Base-by-base conservation (phyloP, 2,329 filamentous ascomycete genomes). In the Talaromyces amestolkiae region DNA sequence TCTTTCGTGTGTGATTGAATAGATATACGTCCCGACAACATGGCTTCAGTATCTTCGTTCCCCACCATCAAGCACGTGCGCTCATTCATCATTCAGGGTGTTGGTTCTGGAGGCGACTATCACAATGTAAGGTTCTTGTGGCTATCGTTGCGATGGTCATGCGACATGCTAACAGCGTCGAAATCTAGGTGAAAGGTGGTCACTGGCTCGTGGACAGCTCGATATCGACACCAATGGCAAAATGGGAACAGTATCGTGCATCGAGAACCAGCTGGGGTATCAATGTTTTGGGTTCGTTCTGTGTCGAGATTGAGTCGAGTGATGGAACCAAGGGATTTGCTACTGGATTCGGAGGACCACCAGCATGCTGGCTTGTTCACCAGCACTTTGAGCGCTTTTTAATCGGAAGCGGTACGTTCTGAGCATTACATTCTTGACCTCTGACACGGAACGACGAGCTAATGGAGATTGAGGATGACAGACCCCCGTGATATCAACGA, bases 261-360 rank as follows among this genome's bases (percentile, higher is more conserved):
- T 97, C 93, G 43, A 86, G 93, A 71, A 97, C 93, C 13, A 93
- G 89, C 76, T 97, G 92, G 91, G 93, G 93, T 43, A 97, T 97
- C 84, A 97, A 97, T 72, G 93, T 97, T 8, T 82, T 97, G 31
- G 93, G 93, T 1, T 96, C 93, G 0, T 96, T 97, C 80, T 90
- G 93, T 72, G 86, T 97, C 8, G 93, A 97, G 79, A 88, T 97
- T 64, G 92, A 96, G 78, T 91, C 91, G 17, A 89, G 86, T 8
- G 92, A 97, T 82, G 93, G 93, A 69, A 95, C 91, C n/a, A 91
- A 94, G 71, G 93, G 93, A 43, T 95, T 97, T 76, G 93, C 93
- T 3, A 97, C 93, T 33, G 93, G 93, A 17, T 97, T 97, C 75
- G 93, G 93, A 76, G 93, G 93, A 1, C 93, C 93, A 17, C 93